phyloP scores from a whole-genome alignment of 179 eudicot genomes.

The Gypsophila paniculata region DNA sequence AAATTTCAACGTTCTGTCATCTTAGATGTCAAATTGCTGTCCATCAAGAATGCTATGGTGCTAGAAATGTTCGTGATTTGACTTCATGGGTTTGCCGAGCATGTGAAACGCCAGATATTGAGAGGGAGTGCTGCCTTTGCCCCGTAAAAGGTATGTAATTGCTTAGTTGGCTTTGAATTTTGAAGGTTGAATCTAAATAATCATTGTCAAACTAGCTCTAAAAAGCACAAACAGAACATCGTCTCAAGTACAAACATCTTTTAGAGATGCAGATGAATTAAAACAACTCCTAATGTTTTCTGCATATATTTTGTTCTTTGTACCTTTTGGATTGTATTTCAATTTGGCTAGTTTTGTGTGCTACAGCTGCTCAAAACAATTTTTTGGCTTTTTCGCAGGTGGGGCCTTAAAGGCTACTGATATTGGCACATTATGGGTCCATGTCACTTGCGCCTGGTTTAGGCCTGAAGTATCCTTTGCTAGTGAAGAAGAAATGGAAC shows the following conservation, averaged over 20 bases:
- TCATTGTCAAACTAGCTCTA: background rate
- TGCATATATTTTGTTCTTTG: no score
- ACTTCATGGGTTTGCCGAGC: constrained; percentile 96
- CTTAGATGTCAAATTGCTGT: constrained; percentile 96
- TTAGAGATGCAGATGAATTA: background rate
- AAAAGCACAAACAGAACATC: no score
- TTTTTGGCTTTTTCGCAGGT: constrained; percentile 35
- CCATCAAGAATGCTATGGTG: constrained; percentile 96
- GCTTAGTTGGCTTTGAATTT: background rate
- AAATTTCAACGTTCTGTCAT: background rate
- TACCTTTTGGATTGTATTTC: background rate
- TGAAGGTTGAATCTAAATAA: constrained; percentile 4
- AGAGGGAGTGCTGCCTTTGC: constrained; percentile 90
- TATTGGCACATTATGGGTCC: constrained; percentile 88
- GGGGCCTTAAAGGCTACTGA: constrained; percentile 98
- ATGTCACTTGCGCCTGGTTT: constrained; percentile 99
- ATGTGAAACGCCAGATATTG: constrained; percentile 78
- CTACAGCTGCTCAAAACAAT: background rate
- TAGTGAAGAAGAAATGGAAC: constrained; percentile 96
- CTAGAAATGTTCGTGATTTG: constrained; percentile 51
- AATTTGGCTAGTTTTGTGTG: background rate
- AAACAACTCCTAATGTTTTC: no score
- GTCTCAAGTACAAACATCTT: no score
- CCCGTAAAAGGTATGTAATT: constrained; percentile 77
- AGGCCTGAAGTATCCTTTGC: constrained; percentile 93